Evolutionary conservation across 2,329 filamentous ascomycete species (phyloP).

Genomic region (Microsporum canis): DNA sequence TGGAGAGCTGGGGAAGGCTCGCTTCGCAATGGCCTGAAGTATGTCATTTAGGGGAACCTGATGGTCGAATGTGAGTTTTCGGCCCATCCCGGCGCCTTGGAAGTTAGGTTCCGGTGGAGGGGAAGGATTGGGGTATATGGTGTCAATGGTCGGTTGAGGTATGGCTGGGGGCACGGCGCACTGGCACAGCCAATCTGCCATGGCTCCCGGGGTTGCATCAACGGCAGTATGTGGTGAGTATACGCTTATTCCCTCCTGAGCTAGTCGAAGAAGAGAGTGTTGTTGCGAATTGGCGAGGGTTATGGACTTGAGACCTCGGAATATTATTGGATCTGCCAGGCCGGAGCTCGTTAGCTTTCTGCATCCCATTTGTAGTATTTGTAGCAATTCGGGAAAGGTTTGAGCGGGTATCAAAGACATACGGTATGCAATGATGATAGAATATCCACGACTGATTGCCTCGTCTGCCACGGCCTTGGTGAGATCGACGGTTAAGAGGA

Average conservation of each 20-base stretch:
- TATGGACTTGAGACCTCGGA: constrained; percentile 79
- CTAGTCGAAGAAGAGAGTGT: constrained; percentile 66
- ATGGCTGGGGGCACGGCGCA: constrained; percentile 45
- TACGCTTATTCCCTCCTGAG: constrained; percentile 79
- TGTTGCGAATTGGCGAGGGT: constrained; percentile 80
- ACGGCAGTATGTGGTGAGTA: constrained; percentile 94
- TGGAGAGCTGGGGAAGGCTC: constrained; percentile 51
- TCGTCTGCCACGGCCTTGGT: constrained; percentile 82
- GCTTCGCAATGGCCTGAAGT: constrained; percentile 49
- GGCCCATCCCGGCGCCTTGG: constrained; percentile 49
- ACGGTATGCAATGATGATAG: constrained; percentile 85
- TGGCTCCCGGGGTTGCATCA: constrained; percentile 70
- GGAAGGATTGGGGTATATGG: constrained; percentile 37
- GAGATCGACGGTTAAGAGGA: constrained; percentile 79
- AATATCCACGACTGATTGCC: constrained; percentile 64
- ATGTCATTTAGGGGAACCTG: constrained; percentile 46
- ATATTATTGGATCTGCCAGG: constrained; percentile 78
- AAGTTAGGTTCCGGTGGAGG: constrained; percentile 27
- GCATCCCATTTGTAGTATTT: not conserved
- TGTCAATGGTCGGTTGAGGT: constrained; percentile 11
- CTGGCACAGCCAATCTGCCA: constrained; percentile 91
- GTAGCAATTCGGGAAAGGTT: not conserved
- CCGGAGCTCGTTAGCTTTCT: not conserved
- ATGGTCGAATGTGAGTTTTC: constrained; percentile 45
- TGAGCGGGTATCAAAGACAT: constrained; percentile 18